phyloP scores from a whole-genome alignment of 1,284 basidiomycete genomes.

The Chalciporus sp. region DNA sequence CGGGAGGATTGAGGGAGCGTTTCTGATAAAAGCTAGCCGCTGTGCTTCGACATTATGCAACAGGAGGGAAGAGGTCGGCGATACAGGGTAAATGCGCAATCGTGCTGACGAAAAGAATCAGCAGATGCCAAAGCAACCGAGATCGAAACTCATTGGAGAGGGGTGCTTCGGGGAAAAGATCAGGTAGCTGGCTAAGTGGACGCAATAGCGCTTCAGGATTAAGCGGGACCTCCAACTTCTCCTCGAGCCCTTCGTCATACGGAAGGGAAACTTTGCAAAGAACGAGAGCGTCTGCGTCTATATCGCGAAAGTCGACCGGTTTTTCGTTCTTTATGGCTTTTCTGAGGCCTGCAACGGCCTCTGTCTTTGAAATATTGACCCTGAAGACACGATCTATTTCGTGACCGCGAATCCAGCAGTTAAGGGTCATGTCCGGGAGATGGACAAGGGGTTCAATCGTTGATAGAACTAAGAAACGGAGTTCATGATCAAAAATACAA shows the following conservation, averaged over 20 bases:
- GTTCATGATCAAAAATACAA: not conserved
- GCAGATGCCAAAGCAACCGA: not conserved
- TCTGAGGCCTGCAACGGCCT: not conserved
- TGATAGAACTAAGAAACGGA: not conserved
- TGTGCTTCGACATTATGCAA: not conserved
- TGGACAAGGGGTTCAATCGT: not conserved
- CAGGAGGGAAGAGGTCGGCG: no score
- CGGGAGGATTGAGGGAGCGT: not conserved
- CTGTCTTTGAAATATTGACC: not conserved
- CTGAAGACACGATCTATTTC: not conserved
- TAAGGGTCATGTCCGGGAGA: not conserved
- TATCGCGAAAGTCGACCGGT: not conserved
- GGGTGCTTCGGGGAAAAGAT: no score
- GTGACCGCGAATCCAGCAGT: not conserved
- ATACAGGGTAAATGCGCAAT: no score
- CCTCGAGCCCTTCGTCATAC: not conserved
- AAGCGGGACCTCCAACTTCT: no score
- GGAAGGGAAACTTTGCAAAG: not conserved
- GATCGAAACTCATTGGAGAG: no score
- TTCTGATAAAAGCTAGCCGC: not conserved
- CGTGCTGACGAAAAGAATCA: not conserved
- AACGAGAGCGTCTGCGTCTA: not conserved
- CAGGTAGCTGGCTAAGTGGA: no score
- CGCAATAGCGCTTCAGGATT: no score
- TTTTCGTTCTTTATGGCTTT: not conserved